Evolutionary conservation across 345 rosid genomes (phyloP).

Genomic region (Salix exigua): DNA sequence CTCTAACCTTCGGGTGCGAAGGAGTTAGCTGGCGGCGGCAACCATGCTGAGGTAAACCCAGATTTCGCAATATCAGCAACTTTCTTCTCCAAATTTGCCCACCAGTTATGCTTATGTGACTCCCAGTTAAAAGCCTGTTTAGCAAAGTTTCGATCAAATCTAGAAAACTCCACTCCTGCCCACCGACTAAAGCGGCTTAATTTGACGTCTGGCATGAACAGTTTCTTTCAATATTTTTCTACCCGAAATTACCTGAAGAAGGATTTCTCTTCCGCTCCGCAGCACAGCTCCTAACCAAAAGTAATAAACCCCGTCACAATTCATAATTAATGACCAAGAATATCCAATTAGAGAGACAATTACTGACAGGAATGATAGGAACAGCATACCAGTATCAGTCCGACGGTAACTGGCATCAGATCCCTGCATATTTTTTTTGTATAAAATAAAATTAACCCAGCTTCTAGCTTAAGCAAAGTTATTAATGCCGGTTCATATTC

Average conservation of each 20-base stretch:
- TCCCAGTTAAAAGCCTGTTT: conserved; percentile 90
- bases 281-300: conserved; percentile 47
- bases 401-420: conserved; percentile 44
- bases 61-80: conserved; percentile 69
- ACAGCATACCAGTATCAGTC: conserved; percentile 53
- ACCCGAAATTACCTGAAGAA: conserved; percentile 54
- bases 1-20: conserved; percentile 74
- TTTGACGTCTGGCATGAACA: conserved; percentile 2
- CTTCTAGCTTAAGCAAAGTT: no score
- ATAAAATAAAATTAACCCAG: neutral
- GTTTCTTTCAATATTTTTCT: no score
- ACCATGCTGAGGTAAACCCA: conserved; percentile 88
- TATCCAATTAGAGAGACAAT: neutral
- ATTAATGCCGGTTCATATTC: no score
- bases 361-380: conserved; percentile 1
- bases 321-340: neutral
- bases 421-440: conserved; percentile 33
- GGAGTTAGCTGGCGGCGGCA: conserved; percentile 78
- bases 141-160: conserved; percentile 14
- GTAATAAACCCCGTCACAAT: neutral
- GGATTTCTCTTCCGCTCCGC: conserved; percentile 70
- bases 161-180: conserved; percentile 1
- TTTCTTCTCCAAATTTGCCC: conserved; percentile 71
- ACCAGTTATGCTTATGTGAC: conserved; percentile 85
- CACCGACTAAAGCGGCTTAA: neutral